Percentiles rank a stretch among this genome's conserved stretches.
Evolutionary conservation across 2,329 filamentous ascomycete species (phyloP).

Genomic region (Alternaria gaisen): DNA sequence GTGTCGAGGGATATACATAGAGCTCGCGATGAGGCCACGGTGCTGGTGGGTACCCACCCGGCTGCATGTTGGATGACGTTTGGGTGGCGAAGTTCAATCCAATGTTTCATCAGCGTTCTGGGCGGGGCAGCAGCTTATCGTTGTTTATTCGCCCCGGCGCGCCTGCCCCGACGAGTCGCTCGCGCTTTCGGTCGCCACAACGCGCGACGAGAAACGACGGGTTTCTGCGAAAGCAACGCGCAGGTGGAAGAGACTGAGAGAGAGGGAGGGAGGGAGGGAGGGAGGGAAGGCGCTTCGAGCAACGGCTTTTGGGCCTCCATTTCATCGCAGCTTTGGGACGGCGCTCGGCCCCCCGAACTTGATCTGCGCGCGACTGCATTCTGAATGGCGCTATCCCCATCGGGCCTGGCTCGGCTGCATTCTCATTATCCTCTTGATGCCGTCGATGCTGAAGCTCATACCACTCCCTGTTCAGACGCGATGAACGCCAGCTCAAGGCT

Average conservation of each 20-base stretch:
- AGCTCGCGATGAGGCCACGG: background rate
- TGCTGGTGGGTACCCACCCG: background rate
- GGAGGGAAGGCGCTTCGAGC: background rate
- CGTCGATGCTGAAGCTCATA: no score
- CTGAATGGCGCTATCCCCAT: slow-evolving; percentile 10
- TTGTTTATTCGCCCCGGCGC: slow-evolving; percentile 6
- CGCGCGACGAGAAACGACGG: background rate
- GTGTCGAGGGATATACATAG: slow-evolving; percentile 8
- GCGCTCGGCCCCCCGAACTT: slow-evolving; percentile 26
- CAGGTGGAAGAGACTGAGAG: background rate
- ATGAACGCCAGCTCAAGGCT: background rate
- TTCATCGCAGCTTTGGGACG: background rate
- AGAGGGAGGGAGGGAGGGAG: background rate
- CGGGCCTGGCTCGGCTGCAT: slow-evolving; percentile 3
- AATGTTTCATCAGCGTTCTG: slow-evolving; percentile 15
- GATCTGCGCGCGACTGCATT: slow-evolving; percentile 27
- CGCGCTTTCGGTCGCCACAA: background rate
- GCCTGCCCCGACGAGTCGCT: slow-evolving; percentile 2
- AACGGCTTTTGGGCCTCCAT: background rate
- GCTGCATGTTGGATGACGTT: slow-evolving; percentile 15
- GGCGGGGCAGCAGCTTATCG: slow-evolving; percentile 9
- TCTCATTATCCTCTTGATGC: slow-evolving; percentile 3
- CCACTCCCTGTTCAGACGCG: no score
- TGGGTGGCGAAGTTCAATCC: slow-evolving; percentile 12
- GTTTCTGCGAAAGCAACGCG: background rate